phyloP scores from a whole-genome alignment of 2,329 filamentous ascomycete genomes.

The Sclerotinia spermophila region DNA sequence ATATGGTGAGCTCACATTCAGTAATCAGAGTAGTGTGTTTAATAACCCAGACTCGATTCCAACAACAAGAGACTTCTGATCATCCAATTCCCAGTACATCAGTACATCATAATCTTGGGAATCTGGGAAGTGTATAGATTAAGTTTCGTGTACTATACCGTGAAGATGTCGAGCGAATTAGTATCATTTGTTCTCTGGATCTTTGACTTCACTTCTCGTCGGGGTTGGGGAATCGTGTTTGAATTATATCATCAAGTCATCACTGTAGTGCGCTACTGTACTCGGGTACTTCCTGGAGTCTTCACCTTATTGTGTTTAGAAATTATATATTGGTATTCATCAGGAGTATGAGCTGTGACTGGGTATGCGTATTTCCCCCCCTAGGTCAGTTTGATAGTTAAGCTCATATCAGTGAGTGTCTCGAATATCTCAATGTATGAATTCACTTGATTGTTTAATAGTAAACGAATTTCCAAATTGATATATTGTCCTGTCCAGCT shows the following conservation, averaged over 20 bases:
- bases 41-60: neutral
- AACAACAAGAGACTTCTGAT: neutral
- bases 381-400: neutral
- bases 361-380: neutral
- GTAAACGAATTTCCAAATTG: neutral
- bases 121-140: accelerated
- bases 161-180: neutral
- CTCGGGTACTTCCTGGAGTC: accelerated
- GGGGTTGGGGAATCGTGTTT: neutral
- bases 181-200: neutral
- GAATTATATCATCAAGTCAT: neutral
- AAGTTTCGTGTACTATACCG: neutral
- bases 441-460: neutral
- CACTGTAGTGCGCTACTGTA: neutral
- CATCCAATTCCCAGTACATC: neutral
- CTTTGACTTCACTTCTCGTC: neutral
- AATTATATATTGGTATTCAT: neutral
- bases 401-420: neutral
- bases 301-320: neutral
- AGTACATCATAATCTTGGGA: too few species aligned
- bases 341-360: neutral
- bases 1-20: neutral
- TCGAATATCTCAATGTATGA: neutral
- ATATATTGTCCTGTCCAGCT: neutral
- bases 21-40: neutral